Conservation (phyloP, 2,329 filamentous ascomycete species). For the Emmonsiellopsis sp. region DNA sequence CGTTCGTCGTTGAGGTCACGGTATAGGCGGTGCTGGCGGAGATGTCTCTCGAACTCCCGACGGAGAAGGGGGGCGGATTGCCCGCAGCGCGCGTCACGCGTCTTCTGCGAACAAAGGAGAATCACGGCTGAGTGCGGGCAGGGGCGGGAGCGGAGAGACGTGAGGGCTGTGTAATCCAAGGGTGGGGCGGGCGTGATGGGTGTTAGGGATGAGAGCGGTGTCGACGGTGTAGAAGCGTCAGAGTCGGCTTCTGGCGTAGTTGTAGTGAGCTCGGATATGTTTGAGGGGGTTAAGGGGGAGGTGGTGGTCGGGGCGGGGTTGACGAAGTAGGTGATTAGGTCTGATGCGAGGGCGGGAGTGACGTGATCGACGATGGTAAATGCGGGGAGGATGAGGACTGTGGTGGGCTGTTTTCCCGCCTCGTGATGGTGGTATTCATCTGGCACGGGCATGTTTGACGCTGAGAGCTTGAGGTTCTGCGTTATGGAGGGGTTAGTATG, state of each 20-base stretch:
- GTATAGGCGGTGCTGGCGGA: conserved; percentile 74
- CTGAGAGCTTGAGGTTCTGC: conserved; percentile 79
- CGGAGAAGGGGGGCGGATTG: conserved; percentile 86
- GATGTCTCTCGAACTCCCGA: conserved; percentile 79
- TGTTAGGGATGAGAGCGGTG: conserved; percentile 8
- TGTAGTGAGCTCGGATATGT: not conserved
- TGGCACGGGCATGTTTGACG: conserved; percentile 81
- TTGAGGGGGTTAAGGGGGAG: conserved; percentile 42
- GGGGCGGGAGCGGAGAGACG: conserved; percentile 48
- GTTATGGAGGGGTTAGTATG: not conserved
- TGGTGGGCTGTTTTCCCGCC: conserved; percentile 58
- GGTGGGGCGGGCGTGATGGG: conserved; percentile 8
- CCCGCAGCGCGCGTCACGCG: conserved; percentile 89
- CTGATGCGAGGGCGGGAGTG: conserved; percentile 62
- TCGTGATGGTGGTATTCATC: conserved; percentile 49
- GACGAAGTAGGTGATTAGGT: conserved; percentile 63
- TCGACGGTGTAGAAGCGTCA: not conserved
- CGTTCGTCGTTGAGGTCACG: conserved; percentile 81
- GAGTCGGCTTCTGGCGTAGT: conserved; percentile 5
- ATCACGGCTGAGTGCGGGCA: conserved; percentile 81
- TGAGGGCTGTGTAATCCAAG: conserved; percentile 18
- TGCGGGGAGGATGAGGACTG: conserved; percentile 72
- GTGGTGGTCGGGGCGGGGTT: conserved; percentile 64
- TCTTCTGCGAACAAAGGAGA: conserved; percentile 86
- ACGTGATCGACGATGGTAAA: conserved; percentile 80